Base-by-base conservation (phyloP, 1,284 basidiomycete genomes). In the Sparassis latifolia region DNA sequence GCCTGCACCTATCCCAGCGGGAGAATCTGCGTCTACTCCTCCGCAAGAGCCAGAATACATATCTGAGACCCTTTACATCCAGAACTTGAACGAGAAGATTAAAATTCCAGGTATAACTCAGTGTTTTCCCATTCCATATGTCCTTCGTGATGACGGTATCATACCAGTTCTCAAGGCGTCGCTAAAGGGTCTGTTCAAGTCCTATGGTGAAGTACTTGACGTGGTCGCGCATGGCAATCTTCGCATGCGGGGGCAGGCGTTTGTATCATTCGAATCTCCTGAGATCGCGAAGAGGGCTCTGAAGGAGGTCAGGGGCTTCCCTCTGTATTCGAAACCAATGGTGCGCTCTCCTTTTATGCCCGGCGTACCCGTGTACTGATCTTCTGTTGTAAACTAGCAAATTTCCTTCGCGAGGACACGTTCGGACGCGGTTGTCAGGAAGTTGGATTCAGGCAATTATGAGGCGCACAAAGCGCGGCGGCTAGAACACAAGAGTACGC, bases 71-170 rank as follows among this genome's bases (percentile, higher is more conserved):
- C 75, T 99, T 40, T 99, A 98, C 67, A 86, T 98, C 60, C 92
- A 97, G 69, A 99, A 99, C 70, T 73, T 99, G 63, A 98, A 99
- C 68, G 96, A 99, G 74, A 93, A 91, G 72, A 92, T 99, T 58
- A 92, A 92, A 69, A 76, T 94, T 49, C 81, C 84, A 57, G 84
- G 90, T 92, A 52, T 53, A 75, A 67, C 12, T 46, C 32, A 31
- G 7, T 30, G 10, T 49, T 27, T 28, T 43, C 49, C 38, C 32
- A 20, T 39, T 5, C n/a, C n/a, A 38, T 38, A 38, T n/a, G 7
- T 20, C 20, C n/a, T 38, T 38, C 35, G 35, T 38, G n/a, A 38
- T 38, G 35, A 38, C n/a, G 35, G n/a, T n/a, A 37, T 40, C 27
- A 27, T 33, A 10, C 31, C 58, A 80, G 94, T 95, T 32, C 79